Percentiles rank a stretch among this genome's conserved stretches.
Conservation (phyloP, 768 basidiomycete genomes). For the Chalciporus piperatus region DNA sequence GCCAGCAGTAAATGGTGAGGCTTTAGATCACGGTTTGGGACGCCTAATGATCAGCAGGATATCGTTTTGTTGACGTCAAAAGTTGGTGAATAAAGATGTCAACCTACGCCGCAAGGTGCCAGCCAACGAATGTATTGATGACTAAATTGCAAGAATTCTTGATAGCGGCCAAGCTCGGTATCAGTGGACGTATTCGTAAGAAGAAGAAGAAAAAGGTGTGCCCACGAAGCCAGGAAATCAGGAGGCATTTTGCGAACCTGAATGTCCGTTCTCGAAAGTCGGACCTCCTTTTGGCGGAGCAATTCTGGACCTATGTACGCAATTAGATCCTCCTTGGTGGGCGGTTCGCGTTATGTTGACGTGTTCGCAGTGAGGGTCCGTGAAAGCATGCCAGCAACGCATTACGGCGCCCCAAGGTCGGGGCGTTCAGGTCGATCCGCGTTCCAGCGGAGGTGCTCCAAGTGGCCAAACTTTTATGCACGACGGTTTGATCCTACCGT, state of each 20-base stretch:
- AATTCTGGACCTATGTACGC: slow-evolving; percentile 22
- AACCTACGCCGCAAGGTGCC: slow-evolving; percentile 3
- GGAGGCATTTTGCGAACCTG: slow-evolving; percentile 22
- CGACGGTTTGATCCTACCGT: background rate
- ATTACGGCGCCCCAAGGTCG: slow-evolving; percentile 25
- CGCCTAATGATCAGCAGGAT: slow-evolving; percentile 1
- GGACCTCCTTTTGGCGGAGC: slow-evolving; percentile 19
- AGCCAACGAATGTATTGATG: slow-evolving; percentile 16
- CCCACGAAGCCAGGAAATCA: slow-evolving; percentile 1
- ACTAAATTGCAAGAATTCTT: slow-evolving; percentile 14
- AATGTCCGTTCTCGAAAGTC: slow-evolving; percentile 23
- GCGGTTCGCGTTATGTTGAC: slow-evolving; percentile 26
- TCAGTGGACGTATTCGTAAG: slow-evolving; percentile 8
- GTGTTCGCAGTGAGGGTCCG: slow-evolving; percentile 27
- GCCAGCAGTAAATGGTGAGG: slow-evolving; percentile 26
- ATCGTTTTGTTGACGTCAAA: slow-evolving; percentile 8
- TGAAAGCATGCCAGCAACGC: slow-evolving; percentile 26
- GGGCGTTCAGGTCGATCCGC: background rate
- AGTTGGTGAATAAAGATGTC: slow-evolving; percentile 10
- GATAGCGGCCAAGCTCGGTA: slow-evolving; percentile 11
- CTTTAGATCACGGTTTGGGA: slow-evolving; percentile 14
- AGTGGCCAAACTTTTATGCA: background rate
- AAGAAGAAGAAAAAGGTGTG: slow-evolving; percentile 8
- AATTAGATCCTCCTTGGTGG: slow-evolving; percentile 20
- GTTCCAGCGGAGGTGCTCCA: background rate